Conservation (phyloP, 1,284 basidiomycete genomes). For the Apiotrichum laibachii region DNA sequence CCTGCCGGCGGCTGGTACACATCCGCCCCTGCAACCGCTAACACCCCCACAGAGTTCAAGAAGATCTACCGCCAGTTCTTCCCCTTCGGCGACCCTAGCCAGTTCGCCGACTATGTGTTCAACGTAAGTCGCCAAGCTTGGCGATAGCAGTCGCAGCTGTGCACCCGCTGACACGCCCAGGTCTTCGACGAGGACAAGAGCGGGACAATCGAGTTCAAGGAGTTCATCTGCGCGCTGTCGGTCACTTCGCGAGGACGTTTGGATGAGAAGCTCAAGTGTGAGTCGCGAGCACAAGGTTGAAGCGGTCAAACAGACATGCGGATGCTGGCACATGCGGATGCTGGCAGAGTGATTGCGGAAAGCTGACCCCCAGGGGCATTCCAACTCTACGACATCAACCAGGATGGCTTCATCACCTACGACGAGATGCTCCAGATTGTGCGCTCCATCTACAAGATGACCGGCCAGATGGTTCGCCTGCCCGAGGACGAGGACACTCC, state of each 20-base stretch:
- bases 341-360: too few relatives aligned
- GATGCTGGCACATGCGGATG: neutral
- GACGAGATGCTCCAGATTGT: conserved; percentile 99
- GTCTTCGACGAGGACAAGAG: conserved; percentile 95
- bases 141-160: too few relatives aligned
- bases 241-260: conserved; percentile 89
- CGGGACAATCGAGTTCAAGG: conserved; percentile 94
- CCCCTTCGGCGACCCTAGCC: conserved; percentile 95
- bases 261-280: conserved; percentile 98
- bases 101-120: conserved; percentile 99
- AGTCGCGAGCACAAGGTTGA: conserved; percentile 41
- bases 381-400: conserved; percentile 98
- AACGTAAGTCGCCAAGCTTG: conserved; percentile 55
- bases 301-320: neutral
- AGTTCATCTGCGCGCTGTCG: conserved; percentile 97
- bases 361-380: conserved; percentile 76
- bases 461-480: conserved; percentile 97
- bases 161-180: conserved; percentile 17
- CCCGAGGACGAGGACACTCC: conserved; percentile 98
- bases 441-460: conserved; percentile 97
- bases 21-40: too few relatives aligned
- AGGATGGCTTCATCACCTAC: conserved; percentile 93
- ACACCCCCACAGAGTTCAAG: conserved; percentile 67
- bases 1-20: too few relatives aligned
- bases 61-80: conserved; percentile 99